Evolutionary conservation across 2,329 filamentous ascomycete genomes (phyloP).

Genomic region (Alternaria triticimaculans): DNA sequence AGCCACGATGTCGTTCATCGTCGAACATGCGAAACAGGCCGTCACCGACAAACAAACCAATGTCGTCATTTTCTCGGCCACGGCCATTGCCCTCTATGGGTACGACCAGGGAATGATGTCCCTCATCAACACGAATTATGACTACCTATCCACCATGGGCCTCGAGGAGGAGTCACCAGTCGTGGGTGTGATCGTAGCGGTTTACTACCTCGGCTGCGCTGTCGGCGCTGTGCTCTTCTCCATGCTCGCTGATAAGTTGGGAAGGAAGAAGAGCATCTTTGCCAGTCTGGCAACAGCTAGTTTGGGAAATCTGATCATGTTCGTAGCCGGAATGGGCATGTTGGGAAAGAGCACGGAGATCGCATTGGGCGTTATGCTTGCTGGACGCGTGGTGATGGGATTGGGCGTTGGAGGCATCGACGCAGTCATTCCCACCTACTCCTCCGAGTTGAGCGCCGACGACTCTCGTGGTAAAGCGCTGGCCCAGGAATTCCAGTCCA

Average conservation of each 20-base stretch:
- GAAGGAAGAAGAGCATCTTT: conserved; percentile 64
- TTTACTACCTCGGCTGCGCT: conserved; percentile 69
- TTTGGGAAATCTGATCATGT: conserved; percentile 67
- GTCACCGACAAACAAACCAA: conserved; percentile 52
- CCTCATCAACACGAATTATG: conserved; percentile 61
- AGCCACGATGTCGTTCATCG: conserved; percentile 9
- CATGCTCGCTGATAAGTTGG: conserved; percentile 60
- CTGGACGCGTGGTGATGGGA: conserved; percentile 61
- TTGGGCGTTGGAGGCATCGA: conserved; percentile 67
- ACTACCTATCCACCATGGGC: conserved; percentile 65
- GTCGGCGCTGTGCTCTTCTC: conserved; percentile 64
- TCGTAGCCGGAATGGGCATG: conserved; percentile 60
- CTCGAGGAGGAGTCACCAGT: conserved; percentile 59
- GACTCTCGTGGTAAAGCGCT: conserved; percentile 64
- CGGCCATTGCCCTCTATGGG: conserved; percentile 62
- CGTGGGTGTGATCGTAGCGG: conserved; percentile 65
- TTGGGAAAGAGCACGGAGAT: conserved; percentile 31
- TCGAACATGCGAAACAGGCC: conserved; percentile 13
- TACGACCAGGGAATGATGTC: conserved; percentile 59
- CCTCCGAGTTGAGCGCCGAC: conserved; percentile 63
- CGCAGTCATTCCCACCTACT: conserved; percentile 66
- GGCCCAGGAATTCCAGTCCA: conserved; percentile 69
- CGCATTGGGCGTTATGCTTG: conserved; percentile 57
- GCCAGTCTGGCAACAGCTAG: conserved; percentile 60
- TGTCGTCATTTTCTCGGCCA: conserved; percentile 61